phyloP scores from a whole-genome alignment of 2,329 filamentous ascomycete species.

The Colletotrichum tanaceti region DNA sequence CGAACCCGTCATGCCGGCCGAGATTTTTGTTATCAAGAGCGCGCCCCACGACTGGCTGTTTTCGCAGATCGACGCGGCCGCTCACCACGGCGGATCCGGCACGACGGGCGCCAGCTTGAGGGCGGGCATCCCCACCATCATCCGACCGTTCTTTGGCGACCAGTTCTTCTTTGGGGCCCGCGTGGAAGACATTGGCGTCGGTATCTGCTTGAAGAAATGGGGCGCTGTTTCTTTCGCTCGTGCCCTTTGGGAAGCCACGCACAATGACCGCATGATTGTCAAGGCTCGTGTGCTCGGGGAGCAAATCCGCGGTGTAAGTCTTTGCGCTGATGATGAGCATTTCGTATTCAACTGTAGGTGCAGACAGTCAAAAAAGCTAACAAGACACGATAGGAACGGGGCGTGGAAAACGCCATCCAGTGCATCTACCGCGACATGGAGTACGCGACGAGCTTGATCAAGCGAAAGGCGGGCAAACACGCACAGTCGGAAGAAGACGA shows the following conservation, averaged over 20 bases:
- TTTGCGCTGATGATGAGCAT: constrained; percentile 1
- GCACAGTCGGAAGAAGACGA: constrained; percentile 57
- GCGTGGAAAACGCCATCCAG: constrained; percentile 90
- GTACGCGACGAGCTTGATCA: constrained; percentile 87
- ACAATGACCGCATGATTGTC: constrained; percentile 89
- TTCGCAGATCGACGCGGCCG: constrained; percentile 89
- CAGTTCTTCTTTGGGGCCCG: constrained; percentile 95
- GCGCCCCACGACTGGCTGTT: constrained; percentile 98
- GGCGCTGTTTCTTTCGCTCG: constrained; percentile 87
- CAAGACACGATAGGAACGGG: constrained; percentile 74
- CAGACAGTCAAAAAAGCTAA: constrained; percentile 43
- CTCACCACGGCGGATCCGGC: constrained; percentile 93
- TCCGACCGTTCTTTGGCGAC: constrained; percentile 97
- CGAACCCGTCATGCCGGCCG: constrained; percentile 75
- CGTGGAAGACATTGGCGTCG: constrained; percentile 93
- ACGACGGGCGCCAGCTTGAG: constrained; percentile 94
- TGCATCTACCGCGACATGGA: constrained; percentile 95
- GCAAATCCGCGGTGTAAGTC: constrained; percentile 83
- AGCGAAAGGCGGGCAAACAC: constrained; percentile 69
- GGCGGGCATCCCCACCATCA: constrained; percentile 91
- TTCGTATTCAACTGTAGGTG: background rate
- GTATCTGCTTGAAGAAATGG: constrained; percentile 88
- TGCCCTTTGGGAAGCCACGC: constrained; percentile 90
- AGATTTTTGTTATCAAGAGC: constrained; percentile 88
- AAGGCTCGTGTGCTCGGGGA: constrained; percentile 87